Base-by-base conservation (phyloP, 257 asterid species). In the Nicotiana paniculata region DNA sequence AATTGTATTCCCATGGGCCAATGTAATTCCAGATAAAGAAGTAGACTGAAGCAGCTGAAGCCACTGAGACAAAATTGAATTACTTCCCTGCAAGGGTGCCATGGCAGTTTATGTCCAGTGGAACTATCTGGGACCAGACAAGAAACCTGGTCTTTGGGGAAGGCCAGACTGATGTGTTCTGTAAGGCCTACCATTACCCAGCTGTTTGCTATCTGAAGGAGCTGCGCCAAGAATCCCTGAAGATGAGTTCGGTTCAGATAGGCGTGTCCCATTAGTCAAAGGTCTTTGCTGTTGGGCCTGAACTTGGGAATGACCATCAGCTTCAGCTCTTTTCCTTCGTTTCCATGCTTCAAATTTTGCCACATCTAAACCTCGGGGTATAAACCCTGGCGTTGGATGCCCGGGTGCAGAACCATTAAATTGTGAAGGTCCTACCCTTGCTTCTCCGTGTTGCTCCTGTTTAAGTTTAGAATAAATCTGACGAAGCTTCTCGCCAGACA, bases 301-400 rank as follows among this genome's bases (percentile, higher is more conserved):
- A 82, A 21, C 64, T 66, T 93, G 94, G 77, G 90, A 86, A 80
- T 64, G 77, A 26, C 90, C 86, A 83, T 92, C 97, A 62, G 93
- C 87, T 69, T 92, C 98, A 59, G 98, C 94, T 86, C 97, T 89
- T 90, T 92, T 96, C 86, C 93, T 88, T 74, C 98, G 89, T 85
- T 92, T 96, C 99, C 99, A 96, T 53, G 98, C 98, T 90, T 96
- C 99, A 76, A 93, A 94, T 85, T 89, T 96, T 65, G 83, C 97
- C 63, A 92, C 89, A 76, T 94, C 99, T 68, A 92, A 87, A 87
- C 95, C 97, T 86, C 94, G 90, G 61, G 92, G 90, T 77, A 86
- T 54, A 62, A 89, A 83, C 33, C 90, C 85, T 33, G 91, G 84
- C 10, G 84, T 55, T 79, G 85, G 91, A 81, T 86, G 90, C 85